Percentiles rank a stretch among this genome's conserved stretches.
These are phyloP conservation scores for Globisporangium mamillatum DNA, from an alignment of 352 stramenopile genomes.

Conservation along the genomic window DNA sequence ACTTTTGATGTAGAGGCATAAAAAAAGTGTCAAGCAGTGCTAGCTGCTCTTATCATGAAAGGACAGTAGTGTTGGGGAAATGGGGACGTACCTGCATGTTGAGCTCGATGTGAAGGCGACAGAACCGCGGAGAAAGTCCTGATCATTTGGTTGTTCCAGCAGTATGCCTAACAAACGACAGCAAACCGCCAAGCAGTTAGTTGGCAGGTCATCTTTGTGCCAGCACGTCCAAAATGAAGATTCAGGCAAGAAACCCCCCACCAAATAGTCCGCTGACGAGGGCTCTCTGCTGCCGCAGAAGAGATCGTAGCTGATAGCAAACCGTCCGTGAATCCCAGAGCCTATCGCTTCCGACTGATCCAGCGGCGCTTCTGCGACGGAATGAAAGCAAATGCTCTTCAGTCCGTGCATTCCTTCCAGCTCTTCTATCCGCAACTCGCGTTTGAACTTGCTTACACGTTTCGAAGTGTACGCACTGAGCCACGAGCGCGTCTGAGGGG, in stretches of 20 bases:
- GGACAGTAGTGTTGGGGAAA: background rate
- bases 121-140: slow-evolving; percentile 8
- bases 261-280: slow-evolving; percentile 21
- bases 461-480: background rate
- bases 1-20: slow-evolving; percentile 10
- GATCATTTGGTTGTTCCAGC: slow-evolving; percentile 33
- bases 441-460: background rate
- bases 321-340: background rate
- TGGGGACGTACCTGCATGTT: slow-evolving; percentile 8
- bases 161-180: slow-evolving; percentile 30
- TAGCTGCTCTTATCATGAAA: background rate
- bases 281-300: slow-evolving; percentile 23
- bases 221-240: background rate
- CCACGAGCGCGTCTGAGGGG: slow-evolving; percentile 3
- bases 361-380: background rate
- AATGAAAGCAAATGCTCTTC: slow-evolving; percentile 26
- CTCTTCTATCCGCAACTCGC: slow-evolving; percentile 16
- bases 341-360: background rate
- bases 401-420: slow-evolving; percentile 17
- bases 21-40: background rate
- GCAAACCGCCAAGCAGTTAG: background rate
- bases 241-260: slow-evolving; percentile 6
- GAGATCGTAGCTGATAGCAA: slow-evolving; percentile 20
- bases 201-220: background rate
- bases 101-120: slow-evolving; percentile 25